phyloP scores from a whole-genome alignment of 2,329 filamentous ascomycete species.

The Zymoseptoria pseudotritici region DNA sequence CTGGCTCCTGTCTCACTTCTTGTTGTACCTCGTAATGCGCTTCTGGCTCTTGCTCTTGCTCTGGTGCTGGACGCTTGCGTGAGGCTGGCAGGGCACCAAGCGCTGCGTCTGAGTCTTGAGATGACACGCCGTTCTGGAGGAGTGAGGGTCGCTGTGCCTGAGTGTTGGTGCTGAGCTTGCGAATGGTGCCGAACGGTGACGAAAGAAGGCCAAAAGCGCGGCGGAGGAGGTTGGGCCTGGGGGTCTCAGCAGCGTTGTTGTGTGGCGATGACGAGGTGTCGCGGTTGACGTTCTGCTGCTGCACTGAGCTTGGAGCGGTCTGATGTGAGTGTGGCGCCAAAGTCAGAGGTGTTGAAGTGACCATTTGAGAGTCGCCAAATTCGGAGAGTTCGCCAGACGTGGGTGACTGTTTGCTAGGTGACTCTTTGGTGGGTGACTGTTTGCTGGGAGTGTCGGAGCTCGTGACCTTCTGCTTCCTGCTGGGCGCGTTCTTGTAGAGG shows the following conservation, averaged over 20 bases:
- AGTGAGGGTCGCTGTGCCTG: constrained; percentile 3
- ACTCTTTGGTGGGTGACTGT: background rate
- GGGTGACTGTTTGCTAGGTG: background rate
- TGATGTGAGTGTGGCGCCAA: constrained; percentile 3
- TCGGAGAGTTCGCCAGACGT: constrained; percentile 1
- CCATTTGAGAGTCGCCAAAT: constrained; percentile 1
- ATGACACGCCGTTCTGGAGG: constrained; percentile 1
- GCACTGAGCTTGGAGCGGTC: constrained; percentile 6
- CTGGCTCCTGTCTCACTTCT: background rate
- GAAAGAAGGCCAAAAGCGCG: constrained; percentile 2
- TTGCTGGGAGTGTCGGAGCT: background rate
- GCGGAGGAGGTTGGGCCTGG: background rate
- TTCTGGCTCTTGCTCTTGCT: constrained; percentile 7
- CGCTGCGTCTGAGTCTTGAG: background rate
- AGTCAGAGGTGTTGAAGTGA: constrained; percentile 4
- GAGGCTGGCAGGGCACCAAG: constrained; percentile 15
- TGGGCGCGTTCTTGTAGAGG: background rate
- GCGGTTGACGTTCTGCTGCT: background rate
- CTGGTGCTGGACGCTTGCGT: constrained; percentile 20
- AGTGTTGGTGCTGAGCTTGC: background rate
- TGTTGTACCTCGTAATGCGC: constrained; percentile 2
- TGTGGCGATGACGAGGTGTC: background rate
- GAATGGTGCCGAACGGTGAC: background rate
- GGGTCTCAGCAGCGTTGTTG: background rate
- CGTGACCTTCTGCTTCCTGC: background rate